phyloP scores from a whole-genome alignment of 441 rosid species.

The Arabidopsis lyrata region DNA sequence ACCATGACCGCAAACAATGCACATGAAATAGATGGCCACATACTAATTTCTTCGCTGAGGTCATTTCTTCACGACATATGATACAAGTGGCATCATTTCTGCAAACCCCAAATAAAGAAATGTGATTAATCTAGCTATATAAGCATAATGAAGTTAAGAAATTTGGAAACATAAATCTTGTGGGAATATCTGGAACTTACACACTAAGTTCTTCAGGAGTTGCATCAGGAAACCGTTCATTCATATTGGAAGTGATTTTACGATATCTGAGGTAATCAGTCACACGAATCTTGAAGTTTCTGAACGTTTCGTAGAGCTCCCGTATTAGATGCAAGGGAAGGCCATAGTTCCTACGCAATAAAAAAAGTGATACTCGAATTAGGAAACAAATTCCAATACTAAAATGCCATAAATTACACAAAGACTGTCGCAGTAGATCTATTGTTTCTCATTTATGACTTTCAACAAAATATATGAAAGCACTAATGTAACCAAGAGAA shows the following conservation, averaged over 20 bases:
- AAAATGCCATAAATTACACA: neutral
- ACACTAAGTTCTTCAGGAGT: conserved; percentile 86
- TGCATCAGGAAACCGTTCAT: conserved; percentile 95
- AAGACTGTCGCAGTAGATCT: neutral
- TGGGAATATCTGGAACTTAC: conserved; percentile 55
- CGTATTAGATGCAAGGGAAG: conserved; percentile 91
- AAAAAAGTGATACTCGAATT: conserved; percentile 22
- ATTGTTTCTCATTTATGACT: neutral
- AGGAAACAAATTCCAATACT: conserved; percentile 14
- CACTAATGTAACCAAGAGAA: conserved; percentile 17
- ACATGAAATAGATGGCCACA: conserved; percentile 98
- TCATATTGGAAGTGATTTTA: conserved; percentile 97
- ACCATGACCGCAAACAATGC: conserved; percentile 98
- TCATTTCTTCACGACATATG: conserved; percentile 99
- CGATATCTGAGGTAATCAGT: conserved; percentile 91
- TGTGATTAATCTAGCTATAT: conserved; percentile 61
- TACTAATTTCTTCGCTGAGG: conserved; percentile 78
- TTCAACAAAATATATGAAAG: neutral
- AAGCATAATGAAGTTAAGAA: conserved; percentile 34
- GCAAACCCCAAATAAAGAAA: conserved; percentile 59
- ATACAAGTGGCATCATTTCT: conserved; percentile 98
- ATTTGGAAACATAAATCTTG: conserved; percentile 4
- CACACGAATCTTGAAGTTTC: conserved; percentile 91
- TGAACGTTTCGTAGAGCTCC: conserved; percentile 97
- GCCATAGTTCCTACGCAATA: conserved; percentile 82